A percentile compares a stretch with the other conserved stretches of the same genome.
These are phyloP conservation scores for Dictyostelium citrinum DNA, from an alignment of 78 protist genomes.

Conservation along the genomic window DNA sequence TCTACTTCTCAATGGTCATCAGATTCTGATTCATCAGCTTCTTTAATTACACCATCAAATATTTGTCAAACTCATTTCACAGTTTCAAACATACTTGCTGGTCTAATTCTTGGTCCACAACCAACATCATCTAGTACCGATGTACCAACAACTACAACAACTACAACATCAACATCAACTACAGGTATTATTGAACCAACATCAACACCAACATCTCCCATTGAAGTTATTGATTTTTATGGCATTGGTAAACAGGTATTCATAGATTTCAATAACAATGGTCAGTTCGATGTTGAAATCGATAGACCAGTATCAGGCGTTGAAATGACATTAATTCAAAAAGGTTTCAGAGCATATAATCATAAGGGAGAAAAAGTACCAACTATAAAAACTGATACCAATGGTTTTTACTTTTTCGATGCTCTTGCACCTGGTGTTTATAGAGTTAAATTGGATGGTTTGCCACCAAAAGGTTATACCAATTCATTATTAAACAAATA, in stretches of 20 bases:
- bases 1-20: neutral
- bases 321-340: neutral
- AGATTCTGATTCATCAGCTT: neutral
- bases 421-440: neutral
- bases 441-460: neutral
- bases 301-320: neutral
- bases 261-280: constrained; percentile 16
- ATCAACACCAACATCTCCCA: neutral
- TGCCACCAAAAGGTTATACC: neutral
- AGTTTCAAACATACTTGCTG: neutral
- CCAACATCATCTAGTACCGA: neutral
- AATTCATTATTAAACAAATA: neutral
- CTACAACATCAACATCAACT: neutral
- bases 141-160: neutral
- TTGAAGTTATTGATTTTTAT: neutral
- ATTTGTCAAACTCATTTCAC: neutral
- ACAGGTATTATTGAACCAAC: neutral
- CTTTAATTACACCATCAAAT: neutral
- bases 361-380: neutral
- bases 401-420: constrained; percentile 40
- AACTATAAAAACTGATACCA: neutral
- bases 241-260: constrained; percentile 16
- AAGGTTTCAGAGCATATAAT: neutral
- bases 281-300: neutral
- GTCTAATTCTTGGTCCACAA: neutral